Evolutionary conservation across 2,329 filamentous ascomycete genomes (phyloP).

Genomic region (Ceratocystis alfenasii): DNA sequence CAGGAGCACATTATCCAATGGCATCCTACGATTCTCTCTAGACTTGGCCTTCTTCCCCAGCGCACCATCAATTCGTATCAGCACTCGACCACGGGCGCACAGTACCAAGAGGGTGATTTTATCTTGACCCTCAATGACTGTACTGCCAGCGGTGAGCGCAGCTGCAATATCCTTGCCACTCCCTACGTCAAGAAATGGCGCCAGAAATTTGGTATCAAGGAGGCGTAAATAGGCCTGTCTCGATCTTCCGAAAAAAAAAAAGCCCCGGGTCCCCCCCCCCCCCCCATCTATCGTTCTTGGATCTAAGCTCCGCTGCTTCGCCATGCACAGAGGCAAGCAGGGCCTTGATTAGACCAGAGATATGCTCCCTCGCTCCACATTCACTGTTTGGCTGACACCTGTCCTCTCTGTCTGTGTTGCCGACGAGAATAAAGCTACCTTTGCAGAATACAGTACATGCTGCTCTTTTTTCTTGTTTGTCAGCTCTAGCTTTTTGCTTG

Average conservation of each 20-base stretch:
- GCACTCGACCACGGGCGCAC: slow-evolving; percentile 41
- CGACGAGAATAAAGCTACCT: neutral
- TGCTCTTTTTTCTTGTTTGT: neutral
- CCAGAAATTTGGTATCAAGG: slow-evolving; percentile 35
- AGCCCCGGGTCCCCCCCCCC: neutral
- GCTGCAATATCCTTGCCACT: slow-evolving; percentile 61
- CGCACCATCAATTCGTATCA: slow-evolving; percentile 70
- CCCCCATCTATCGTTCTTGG: neutral
- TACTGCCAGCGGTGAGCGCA: slow-evolving; percentile 41
- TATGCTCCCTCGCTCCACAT: neutral
- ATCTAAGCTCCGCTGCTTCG: neutral
- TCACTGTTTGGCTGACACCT: neutral
- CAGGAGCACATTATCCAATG: slow-evolving; percentile 86
- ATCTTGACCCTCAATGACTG: slow-evolving; percentile 70
- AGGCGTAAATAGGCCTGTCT: slow-evolving; percentile 25
- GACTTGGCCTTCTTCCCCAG: slow-evolving; percentile 81
- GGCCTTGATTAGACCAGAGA: neutral
- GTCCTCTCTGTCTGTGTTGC: neutral
- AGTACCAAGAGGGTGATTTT: slow-evolving; percentile 75
- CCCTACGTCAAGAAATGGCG: slow-evolving; percentile 39
- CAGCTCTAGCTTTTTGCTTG: neutral
- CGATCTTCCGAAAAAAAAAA: neutral
- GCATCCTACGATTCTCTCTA: slow-evolving; percentile 91
- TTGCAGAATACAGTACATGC: neutral
- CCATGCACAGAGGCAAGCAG: neutral